A percentile compares a stretch with the other conserved stretches of the same genome.
These are phyloP conservation scores for Metschnikowia proteae DNA, from an alignment of 805 yeast genomes.

Conservation along the genomic window DNA sequence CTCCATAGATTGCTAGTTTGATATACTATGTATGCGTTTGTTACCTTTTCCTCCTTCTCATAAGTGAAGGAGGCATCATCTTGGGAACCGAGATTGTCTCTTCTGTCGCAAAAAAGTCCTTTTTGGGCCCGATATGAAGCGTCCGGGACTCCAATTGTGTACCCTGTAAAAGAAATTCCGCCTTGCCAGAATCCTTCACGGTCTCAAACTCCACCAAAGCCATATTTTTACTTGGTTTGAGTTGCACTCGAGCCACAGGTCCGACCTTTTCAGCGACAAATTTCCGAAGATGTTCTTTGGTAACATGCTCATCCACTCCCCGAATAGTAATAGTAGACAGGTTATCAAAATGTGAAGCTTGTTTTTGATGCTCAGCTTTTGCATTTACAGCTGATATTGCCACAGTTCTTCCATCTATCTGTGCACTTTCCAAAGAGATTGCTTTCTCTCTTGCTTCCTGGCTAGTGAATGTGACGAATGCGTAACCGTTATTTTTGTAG, in stretches of 20 bases:
- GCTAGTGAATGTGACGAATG: slow-evolving; percentile 51
- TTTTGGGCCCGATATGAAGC: slow-evolving; percentile 12
- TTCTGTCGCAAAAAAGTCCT: slow-evolving; percentile 10
- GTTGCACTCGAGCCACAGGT: slow-evolving; percentile 38
- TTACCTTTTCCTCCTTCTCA: slow-evolving; percentile 11
- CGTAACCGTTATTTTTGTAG: slow-evolving; percentile 56
- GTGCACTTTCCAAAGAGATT: slow-evolving; percentile 35
- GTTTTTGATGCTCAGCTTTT: slow-evolving; percentile 16
- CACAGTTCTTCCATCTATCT: slow-evolving; percentile 46
- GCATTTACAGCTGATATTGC: slow-evolving; percentile 47
- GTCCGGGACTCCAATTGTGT: slow-evolving; percentile 30
- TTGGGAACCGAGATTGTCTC: slow-evolving; percentile 8
- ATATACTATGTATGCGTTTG: neutral
- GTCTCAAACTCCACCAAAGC: slow-evolving; percentile 49
- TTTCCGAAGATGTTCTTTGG: slow-evolving; percentile 28
- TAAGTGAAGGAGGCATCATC: slow-evolving; percentile 17
- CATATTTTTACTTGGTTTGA: slow-evolving; percentile 44
- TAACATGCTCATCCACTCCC: slow-evolving; percentile 34
- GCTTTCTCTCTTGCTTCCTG: slow-evolving; percentile 48
- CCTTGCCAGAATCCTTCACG: slow-evolving; percentile 48
- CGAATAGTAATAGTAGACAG: slow-evolving; percentile 19
- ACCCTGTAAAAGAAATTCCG: slow-evolving; percentile 42
- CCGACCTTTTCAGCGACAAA: slow-evolving; percentile 27
- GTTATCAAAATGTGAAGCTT: slow-evolving; percentile 18
- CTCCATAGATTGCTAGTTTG: neutral